A percentile compares a stretch with the other conserved stretches of the same genome.
phyloP scores from a whole-genome alignment of 2,329 filamentous ascomycete species.

The Lomentospora prolificans region DNA sequence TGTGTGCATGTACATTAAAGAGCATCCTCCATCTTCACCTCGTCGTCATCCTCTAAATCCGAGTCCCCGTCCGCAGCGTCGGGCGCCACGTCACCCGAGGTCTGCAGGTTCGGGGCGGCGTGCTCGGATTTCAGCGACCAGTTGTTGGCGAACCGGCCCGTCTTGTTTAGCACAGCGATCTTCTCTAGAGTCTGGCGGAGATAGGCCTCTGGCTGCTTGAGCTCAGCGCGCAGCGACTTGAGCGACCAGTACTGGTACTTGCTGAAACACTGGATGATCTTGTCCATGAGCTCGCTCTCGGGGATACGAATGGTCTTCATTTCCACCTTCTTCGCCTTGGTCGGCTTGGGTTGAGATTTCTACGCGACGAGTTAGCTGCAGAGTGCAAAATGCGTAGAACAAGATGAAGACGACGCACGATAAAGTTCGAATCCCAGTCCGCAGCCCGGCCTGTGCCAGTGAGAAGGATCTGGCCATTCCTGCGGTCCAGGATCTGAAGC shows the following conservation, averaged over 20 bases:
- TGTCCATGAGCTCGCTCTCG: constrained; percentile 77
- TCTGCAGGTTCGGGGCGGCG: constrained; percentile 35
- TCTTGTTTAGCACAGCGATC: constrained; percentile 73
- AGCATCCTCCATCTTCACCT: constrained; percentile 73
- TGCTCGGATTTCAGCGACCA: constrained; percentile 67
- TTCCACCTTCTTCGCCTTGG: constrained; percentile 54
- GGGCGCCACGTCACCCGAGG: constrained; percentile 28
- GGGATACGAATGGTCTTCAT: constrained; percentile 87
- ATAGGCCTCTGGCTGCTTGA: constrained; percentile 87
- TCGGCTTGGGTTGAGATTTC: constrained; percentile 41
- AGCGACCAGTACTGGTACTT: constrained; percentile 91
- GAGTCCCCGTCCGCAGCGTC: constrained; percentile 43
- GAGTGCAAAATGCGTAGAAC: neutral
- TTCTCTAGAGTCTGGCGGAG: constrained; percentile 76
- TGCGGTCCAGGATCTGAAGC: constrained; percentile 27
- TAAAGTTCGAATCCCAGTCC: constrained; percentile 36
- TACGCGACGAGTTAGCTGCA: constrained; percentile 17
- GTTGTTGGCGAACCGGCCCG: constrained; percentile 73
- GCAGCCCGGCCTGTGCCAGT: constrained; percentile 17
- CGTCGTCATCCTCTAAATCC: constrained; percentile 51
- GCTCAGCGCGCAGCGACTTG: constrained; percentile 65
- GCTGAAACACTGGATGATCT: constrained; percentile 74
- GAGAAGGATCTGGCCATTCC: constrained; percentile 15
- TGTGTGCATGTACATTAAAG: neutral
- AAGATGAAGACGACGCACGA: constrained; percentile 36